These are phyloP conservation scores for Helotiales sp. DNA, from an alignment of 2,329 filamentous ascomycete species.

Conservation along the genomic window DNA sequence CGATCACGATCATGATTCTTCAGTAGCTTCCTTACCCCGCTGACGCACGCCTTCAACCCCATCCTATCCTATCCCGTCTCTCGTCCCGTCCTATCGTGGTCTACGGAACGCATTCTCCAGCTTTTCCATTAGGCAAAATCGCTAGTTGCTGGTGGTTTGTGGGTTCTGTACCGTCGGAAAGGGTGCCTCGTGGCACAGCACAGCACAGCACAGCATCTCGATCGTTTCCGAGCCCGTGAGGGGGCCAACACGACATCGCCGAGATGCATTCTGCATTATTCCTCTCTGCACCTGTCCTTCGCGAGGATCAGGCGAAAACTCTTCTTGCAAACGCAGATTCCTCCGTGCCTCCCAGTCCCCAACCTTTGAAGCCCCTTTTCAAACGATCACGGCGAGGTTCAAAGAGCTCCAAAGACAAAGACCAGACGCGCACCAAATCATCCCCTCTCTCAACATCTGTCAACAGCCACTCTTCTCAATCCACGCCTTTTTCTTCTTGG, in stretches of 20 bases:
- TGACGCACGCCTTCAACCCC: neutral
- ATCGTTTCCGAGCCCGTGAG: neutral
- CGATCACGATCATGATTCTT: neutral
- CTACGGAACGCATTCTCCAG: slow-evolving; percentile 23
- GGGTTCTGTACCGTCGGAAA: neutral
- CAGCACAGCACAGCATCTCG: neutral
- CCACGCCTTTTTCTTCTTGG: slow-evolving; percentile 7
- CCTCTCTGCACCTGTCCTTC: slow-evolving; percentile 33
- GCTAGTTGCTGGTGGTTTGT: neutral
- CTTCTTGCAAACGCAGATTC: slow-evolving; percentile 33
- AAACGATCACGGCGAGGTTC: slow-evolving; percentile 20
- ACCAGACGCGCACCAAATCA: slow-evolving; percentile 17
- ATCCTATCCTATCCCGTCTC: slow-evolving; percentile 1
- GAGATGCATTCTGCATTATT: slow-evolving; percentile 36
- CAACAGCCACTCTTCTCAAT: slow-evolving; percentile 15
- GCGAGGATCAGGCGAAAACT: slow-evolving; percentile 32
- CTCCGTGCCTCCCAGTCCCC: slow-evolving; percentile 29
- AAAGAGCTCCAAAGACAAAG: slow-evolving; percentile 24
- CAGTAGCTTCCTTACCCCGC: slow-evolving; percentile 7
- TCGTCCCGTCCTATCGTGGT: slow-evolving; percentile 11
- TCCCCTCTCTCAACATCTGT: slow-evolving; percentile 12
- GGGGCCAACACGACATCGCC: slow-evolving; percentile 28
- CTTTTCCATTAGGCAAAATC: slow-evolving; percentile 22
- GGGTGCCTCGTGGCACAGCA: slow-evolving; percentile 10
- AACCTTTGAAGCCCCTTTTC: slow-evolving; percentile 30